Conservation (phyloP, 1,284 basidiomycete genomes). For the Ceratobasidium theobromae region DNA sequence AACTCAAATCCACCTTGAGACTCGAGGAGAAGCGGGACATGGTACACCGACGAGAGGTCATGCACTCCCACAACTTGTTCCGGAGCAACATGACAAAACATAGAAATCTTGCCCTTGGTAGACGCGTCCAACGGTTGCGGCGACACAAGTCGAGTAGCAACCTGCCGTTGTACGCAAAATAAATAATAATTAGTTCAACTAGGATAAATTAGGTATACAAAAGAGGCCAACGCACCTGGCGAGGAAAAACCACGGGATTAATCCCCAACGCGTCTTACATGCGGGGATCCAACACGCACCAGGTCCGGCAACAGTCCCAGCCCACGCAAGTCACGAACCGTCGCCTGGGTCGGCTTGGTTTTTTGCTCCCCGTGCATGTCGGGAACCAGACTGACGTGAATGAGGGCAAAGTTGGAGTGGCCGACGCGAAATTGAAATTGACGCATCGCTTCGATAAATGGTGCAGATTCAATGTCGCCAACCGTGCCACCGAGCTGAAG, state of each 20-base stretch:
- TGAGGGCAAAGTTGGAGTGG: conserved; percentile 94
- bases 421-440: conserved; percentile 99
- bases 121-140: conserved; percentile 73
- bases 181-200: background rate
- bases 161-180: no score
- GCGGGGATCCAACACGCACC: conserved; percentile 49
- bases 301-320: conserved; percentile 92
- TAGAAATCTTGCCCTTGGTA: conserved; percentile 95
- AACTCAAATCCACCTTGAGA: conserved; percentile 68
- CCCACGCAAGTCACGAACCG: conserved; percentile 91
- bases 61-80: conserved; percentile 97
- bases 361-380: conserved; percentile 99
- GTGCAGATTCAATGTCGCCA: conserved; percentile 94
- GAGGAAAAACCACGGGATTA: background rate
- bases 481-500: conserved; percentile 90
- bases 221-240: background rate
- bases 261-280: background rate
- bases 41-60: conserved; percentile 96
- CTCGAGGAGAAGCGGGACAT: conserved; percentile 91
- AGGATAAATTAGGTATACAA: background rate
- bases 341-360: conserved; percentile 98
- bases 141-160: conserved; percentile 84
- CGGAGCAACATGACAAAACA: conserved; percentile 97
- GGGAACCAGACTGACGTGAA: conserved; percentile 97
- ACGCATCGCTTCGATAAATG: conserved; percentile 98